These are phyloP conservation scores for Candida dubliniensis DNA, from an alignment of 1,139 yeast genomes.

Conservation along the genomic window DNA sequence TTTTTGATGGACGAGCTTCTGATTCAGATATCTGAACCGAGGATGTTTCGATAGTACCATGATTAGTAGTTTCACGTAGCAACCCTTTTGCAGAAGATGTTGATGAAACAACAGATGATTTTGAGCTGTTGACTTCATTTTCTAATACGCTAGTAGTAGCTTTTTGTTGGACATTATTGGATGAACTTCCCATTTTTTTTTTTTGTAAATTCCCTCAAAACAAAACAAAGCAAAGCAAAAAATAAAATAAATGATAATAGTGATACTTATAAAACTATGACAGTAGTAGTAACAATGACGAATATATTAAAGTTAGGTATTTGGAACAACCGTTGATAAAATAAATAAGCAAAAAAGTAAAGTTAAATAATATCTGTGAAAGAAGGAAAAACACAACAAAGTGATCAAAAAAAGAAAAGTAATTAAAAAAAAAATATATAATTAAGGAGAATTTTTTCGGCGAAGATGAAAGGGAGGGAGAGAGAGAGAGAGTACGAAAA, in stretches of 20 bases:
- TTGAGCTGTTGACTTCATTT: slow-evolving; percentile 8
- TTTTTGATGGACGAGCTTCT: slow-evolving; percentile 52
- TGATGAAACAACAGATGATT: slow-evolving; percentile 10
- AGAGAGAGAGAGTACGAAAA: no score
- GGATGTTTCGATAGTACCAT: slow-evolving; percentile 5
- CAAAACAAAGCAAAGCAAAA: not conserved
- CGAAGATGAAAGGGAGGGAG: no score
- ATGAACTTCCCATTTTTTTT: not conserved
- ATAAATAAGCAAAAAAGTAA: no score
- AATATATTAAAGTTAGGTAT: no score
- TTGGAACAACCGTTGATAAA: no score
- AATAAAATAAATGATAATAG: no score
- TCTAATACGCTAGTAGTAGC: not conserved
- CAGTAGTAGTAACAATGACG: not conserved
- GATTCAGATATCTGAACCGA: slow-evolving; percentile 15
- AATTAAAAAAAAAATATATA: no score
- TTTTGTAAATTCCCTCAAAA: not conserved
- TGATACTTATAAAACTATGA: no score
- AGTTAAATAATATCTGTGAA: no score
- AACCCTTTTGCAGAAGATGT: slow-evolving; percentile 13
- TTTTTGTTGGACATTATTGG: slow-evolving; percentile 1
- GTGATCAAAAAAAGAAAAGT: no score
- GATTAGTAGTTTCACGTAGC: slow-evolving; percentile 1
- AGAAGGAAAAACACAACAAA: no score
- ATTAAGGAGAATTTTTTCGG: no score